A percentile compares a stretch with the other conserved stretches of the same genome.
These are phyloP conservation scores for Penicillium janthinellum DNA, from an alignment of 2,329 filamentous ascomycete genomes.

Conservation along the genomic window DNA sequence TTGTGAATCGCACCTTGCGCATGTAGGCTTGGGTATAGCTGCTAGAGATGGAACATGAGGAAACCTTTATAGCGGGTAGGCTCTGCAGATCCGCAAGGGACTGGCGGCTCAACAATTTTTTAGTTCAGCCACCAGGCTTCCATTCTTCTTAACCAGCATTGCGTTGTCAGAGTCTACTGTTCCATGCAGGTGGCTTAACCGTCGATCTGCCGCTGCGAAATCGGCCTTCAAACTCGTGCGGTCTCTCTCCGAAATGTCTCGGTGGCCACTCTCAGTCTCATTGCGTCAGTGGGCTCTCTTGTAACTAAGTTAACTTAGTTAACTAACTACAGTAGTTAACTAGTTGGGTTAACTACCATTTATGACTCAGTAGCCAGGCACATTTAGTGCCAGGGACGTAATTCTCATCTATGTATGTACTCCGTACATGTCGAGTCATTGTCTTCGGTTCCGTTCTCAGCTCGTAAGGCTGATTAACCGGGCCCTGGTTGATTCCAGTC, in stretches of 20 bases:
- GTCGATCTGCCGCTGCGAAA: constrained; percentile 1
- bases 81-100: neutral
- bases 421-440: neutral
- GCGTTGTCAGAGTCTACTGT: neutral
- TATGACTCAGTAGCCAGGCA: neutral
- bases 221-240: neutral
- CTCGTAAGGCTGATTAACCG: neutral
- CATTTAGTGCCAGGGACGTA: neutral
- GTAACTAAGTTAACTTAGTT: too few species aligned
- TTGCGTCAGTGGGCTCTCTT: neutral
- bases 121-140: neutral
- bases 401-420: neutral
- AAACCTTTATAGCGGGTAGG: neutral
- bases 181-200: neutral
- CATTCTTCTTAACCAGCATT: neutral
- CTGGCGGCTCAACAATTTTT: neutral
- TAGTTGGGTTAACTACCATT: too few species aligned
- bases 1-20: neutral
- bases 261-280: neutral
- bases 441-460: neutral
- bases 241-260: neutral
- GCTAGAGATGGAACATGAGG: neutral
- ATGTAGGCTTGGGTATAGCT: neutral
- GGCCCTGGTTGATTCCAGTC: neutral
- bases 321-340: too few species aligned